Evolutionary conservation across 257 asterid species (phyloP), one percentile per base, ranked within the genome.

Genomic region (Agastache rugosa): DNA sequence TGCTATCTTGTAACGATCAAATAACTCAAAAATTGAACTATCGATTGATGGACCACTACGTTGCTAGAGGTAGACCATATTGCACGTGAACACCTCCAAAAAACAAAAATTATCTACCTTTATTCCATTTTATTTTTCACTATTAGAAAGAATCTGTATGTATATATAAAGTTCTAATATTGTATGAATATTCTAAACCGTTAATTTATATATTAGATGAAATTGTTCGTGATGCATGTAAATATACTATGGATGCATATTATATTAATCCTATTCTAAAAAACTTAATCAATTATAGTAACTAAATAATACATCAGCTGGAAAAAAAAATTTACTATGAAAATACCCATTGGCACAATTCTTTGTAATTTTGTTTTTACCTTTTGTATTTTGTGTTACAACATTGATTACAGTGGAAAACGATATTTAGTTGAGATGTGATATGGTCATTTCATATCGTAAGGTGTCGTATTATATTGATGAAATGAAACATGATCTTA

Each of bases 1-100:
- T 58, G 31, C 15, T 62, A 63, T 61, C 65, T 48, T 79, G 77
- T 74, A 54, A 16, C 74, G 53, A 63, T 64, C 79, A 73, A 48
- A 58, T 69, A 63, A 63, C n/a, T 67, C 29, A 59, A 48, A 59
- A 27, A 19, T 48, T 6, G 31, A 27, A 65, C n/a, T 19, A 61
- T 55, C 48, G 4, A 22, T 66, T 11, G n/a, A 80, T 72, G 78
- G 84, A 84, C 81, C 86, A 81, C 88, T 41, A 65, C 23, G 17
- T 25, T 35, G 61, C 64, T 78, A 56, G 42, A 68, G 78, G 66
- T 53, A 77, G 71, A 80, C 80, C 71, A 71, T 51, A 37, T 63
- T 37, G 77, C 87, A 78, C 80, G 78, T 81, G 82, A 81, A 74
- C 62, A 59, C 48, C 74, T 70, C 50, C 67, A 76, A 67, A 69